Evolutionary conservation across 2,329 filamentous ascomycete genomes (phyloP).

Genomic region (Zasmidium angulare): DNA sequence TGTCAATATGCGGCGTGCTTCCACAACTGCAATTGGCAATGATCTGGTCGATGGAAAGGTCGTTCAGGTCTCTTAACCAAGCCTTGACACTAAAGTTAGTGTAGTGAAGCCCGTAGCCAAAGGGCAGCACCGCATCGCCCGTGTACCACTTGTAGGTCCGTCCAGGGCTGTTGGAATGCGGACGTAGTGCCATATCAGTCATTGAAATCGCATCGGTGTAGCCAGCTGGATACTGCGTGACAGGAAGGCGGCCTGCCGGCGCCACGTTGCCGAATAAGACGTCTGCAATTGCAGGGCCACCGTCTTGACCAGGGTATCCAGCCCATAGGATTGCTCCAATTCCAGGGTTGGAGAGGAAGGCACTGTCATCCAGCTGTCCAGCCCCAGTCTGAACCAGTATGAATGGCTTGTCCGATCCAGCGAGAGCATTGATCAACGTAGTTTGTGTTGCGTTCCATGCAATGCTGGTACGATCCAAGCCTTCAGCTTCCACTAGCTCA

Average conservation of each 20-base stretch:
- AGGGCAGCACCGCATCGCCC: conserved; percentile 40
- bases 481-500: conserved; percentile 44
- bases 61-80: conserved; percentile 10
- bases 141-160: conserved; percentile 48
- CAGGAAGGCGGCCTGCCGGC: conserved; percentile 43
- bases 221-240: conserved; percentile 39
- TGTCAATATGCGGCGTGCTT: not conserved
- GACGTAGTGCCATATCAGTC: conserved; percentile 37
- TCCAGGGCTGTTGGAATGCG: conserved; percentile 37
- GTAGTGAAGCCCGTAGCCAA: conserved; percentile 47
- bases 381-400: conserved; percentile 45
- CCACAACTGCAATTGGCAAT: not conserved
- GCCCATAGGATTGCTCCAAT: conserved; percentile 44
- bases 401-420: conserved; percentile 39
- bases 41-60: conserved; percentile 33
- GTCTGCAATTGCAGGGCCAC: conserved; percentile 43
- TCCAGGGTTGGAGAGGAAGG: conserved; percentile 40
- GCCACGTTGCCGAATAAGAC: conserved; percentile 44
- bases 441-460: conserved; percentile 46
- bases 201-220: conserved; percentile 34
- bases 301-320: conserved; percentile 47
- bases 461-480: conserved; percentile 42
- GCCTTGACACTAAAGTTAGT: conserved; percentile 36
- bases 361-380: conserved; percentile 45
- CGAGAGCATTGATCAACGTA: conserved; percentile 40